phyloP scores from a whole-genome alignment of 2,329 filamentous ascomycete genomes.

The Xylaria sp. region DNA sequence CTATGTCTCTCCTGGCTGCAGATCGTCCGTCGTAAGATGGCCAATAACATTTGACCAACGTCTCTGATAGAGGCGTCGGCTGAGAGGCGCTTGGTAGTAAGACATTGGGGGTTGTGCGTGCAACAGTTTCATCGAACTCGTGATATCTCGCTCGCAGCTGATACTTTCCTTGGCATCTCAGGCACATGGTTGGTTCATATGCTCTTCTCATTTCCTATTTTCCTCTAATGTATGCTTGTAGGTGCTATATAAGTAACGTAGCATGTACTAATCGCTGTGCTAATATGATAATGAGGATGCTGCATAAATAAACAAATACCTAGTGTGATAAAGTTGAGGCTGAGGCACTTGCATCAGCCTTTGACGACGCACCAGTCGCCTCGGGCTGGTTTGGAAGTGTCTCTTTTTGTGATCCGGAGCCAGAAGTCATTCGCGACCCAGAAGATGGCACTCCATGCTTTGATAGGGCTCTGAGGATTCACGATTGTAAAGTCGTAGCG shows the following conservation, averaged over 20 bases:
- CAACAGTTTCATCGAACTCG: too few relatives aligned
- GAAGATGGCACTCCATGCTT: constrained; percentile 32
- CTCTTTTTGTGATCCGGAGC: constrained; percentile 30
- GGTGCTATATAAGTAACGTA: background rate
- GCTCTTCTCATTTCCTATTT: too few relatives aligned
- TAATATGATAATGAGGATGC: background rate
- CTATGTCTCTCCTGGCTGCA: too few relatives aligned
- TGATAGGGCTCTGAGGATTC: constrained; percentile 31
- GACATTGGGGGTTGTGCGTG: too few relatives aligned
- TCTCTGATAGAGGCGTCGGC: too few relatives aligned
- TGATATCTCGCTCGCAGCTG: too few relatives aligned
- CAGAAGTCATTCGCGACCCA: constrained; percentile 36
- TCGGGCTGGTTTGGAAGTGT: background rate
- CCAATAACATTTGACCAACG: too few relatives aligned
- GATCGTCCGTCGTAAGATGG: too few relatives aligned
- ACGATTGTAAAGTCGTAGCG: constrained; percentile 35
- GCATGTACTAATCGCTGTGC: background rate
- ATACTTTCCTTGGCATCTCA: too few relatives aligned
- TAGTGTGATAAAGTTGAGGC: background rate
- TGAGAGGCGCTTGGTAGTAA: too few relatives aligned
- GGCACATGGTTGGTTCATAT: too few relatives aligned
- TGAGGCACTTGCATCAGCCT: background rate
- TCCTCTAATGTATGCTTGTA: too few relatives aligned
- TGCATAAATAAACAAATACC: background rate
- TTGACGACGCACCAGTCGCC: background rate